Evolutionary conservation across 495 filamentous ascomycete genomes (phyloP).

Genomic region (Penicillium cinerascens): DNA sequence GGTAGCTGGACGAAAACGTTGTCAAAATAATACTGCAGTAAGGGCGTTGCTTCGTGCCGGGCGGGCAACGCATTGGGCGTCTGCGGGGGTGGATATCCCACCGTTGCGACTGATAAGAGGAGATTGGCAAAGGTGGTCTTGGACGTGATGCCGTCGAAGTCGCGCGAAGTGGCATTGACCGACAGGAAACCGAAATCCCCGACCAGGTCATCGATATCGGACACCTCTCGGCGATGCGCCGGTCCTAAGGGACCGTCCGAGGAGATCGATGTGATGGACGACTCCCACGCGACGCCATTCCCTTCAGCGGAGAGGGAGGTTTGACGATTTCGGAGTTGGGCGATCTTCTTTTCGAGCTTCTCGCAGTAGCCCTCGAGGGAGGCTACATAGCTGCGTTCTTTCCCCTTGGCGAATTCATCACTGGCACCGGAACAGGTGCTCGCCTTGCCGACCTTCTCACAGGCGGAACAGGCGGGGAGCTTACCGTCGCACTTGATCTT

Average conservation of each 20-base stretch:
- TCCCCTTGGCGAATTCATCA: constrained; percentile 89
- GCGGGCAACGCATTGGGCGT: constrained; percentile 59
- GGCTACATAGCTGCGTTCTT: constrained; percentile 92
- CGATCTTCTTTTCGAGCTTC: constrained; percentile 70
- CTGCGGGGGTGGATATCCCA: constrained; percentile 58
- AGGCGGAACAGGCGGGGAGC: constrained; percentile 87
- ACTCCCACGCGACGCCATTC: constrained; percentile 56
- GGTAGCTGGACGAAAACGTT: constrained; percentile 77
- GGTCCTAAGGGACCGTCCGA: constrained; percentile 35
- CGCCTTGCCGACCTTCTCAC: constrained; percentile 77
- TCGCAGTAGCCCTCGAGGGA: constrained; percentile 86
- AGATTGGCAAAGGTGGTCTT: constrained; percentile 85
- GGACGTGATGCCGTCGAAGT: constrained; percentile 81
- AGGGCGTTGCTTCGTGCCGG: constrained; percentile 56
- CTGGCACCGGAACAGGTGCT: constrained; percentile 87
- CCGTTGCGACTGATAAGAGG: constrained; percentile 67
- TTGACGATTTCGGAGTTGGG: constrained; percentile 53
- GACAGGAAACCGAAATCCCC: constrained; percentile 83
- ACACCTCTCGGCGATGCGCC: constrained; percentile 55
- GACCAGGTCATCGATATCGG: constrained; percentile 74
- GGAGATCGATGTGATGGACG: constrained; percentile 42
- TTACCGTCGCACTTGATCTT: constrained; percentile 98
- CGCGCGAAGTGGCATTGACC: constrained; percentile 85
- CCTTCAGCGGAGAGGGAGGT: constrained; percentile 57
- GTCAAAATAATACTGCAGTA: constrained; percentile 79